A percentile compares a stretch with the other conserved stretches of the same genome.
Conservation (phyloP, 352 stramenopile species). For the Pythium grandisporangium region DNA sequence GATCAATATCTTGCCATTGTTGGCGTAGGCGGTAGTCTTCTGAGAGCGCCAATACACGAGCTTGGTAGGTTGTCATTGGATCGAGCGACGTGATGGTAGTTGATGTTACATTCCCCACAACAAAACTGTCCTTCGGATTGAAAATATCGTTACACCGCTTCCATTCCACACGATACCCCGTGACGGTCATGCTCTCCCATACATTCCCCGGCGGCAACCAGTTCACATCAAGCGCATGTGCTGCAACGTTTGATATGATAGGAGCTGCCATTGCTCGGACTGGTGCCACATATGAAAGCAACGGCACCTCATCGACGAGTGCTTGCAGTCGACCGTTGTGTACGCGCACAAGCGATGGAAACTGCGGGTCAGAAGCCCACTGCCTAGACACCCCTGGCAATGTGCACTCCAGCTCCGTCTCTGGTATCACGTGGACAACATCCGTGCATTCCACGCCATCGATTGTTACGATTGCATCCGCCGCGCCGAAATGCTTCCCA, state of each 20-base stretch:
- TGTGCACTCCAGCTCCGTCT: constrained; percentile 66
- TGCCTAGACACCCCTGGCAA: constrained; percentile 32
- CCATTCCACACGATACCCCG: constrained; percentile 71
- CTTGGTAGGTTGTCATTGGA: constrained; percentile 54
- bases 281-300: constrained; percentile 58
- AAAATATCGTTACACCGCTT: constrained; percentile 27
- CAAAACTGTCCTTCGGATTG: constrained; percentile 13
- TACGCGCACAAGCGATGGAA: constrained; percentile 52
- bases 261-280: constrained; percentile 22
- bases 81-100: constrained; percentile 77
- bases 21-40: constrained; percentile 48
- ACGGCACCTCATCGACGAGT: constrained; percentile 41
- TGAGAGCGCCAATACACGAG: constrained; percentile 65
- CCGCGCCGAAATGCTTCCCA: constrained; percentile 65
- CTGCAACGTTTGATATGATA: constrained; percentile 66
- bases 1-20: constrained; percentile 64
- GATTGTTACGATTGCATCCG: constrained; percentile 62
- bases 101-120: constrained; percentile 88
- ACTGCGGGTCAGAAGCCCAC: constrained; percentile 21
- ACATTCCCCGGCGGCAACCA: constrained; percentile 55
- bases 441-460: constrained; percentile 60
- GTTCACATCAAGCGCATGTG: constrained; percentile 68
- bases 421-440: constrained; percentile 35
- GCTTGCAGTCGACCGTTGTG: constrained; percentile 44
- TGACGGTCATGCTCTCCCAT: constrained; percentile 74